Evolutionary conservation across 2,329 filamentous ascomycete species (phyloP), one percentile per base, ranked within the genome.

Genomic region (Alternaria triticimaculans): DNA sequence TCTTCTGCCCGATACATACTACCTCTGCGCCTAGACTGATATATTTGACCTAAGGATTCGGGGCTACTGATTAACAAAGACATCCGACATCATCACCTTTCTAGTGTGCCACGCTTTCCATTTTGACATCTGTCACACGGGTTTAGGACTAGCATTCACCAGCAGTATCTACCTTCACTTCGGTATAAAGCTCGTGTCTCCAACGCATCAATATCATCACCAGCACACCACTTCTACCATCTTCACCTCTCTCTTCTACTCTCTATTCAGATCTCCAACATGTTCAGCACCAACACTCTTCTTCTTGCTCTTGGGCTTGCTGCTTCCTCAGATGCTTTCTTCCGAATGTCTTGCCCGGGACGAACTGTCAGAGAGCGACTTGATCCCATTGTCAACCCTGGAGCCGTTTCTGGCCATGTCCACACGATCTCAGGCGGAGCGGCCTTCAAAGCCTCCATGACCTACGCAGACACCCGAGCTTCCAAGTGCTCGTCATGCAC

Each of bases 381-480:
- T 46, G 92, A 94, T 71, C 91, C 92, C 59, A 89, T 94, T 67
- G 83, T 93, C 65, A 84, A 76, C 62, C 90, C 90, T 14, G 90
- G 90, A 20, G 63, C 70, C 11, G 74, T 86, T 14, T 85, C 89
- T 3, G 74, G 79, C 50, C 92, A 94, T 78, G 86, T 91, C 25
- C 92, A 94, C 82, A 88, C 86, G 56, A 85, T 94, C 69, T 87
- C 90, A 80, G 91, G 90, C 46, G 91, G 89, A 62, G 91, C 88
- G 79, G 89, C 83, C 69, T 94, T 94, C 72, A 83, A 85, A 66
- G 82, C 88, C 68, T 84, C 80, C 57, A 88, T 90, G 75, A 88
- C 85, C 45, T 91, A 88, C 71, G 83, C 87, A 60, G 83, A 86
- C 49, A 84, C 92, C 26, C 76, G 84, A 59, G 92, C 90, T 30